Evolutionary conservation across 2,329 filamentous ascomycete genomes (phyloP).

Genomic region (Dactylonectria macrodidyma): DNA sequence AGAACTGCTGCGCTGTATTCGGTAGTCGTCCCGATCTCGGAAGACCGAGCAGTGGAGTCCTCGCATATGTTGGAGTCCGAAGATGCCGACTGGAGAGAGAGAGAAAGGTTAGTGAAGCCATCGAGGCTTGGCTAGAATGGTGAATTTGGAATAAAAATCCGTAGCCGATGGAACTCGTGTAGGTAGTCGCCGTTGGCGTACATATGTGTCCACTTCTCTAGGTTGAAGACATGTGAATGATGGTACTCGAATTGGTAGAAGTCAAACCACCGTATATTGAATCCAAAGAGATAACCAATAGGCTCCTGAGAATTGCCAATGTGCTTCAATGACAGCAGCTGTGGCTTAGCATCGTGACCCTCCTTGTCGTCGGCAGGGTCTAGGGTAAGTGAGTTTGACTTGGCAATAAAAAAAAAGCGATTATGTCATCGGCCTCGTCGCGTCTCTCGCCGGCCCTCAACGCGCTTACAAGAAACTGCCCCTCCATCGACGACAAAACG

Average conservation of each 20-base stretch:
- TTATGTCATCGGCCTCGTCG: slow-evolving; percentile 45
- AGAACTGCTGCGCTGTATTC: not conserved
- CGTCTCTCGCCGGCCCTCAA: slow-evolving; percentile 37
- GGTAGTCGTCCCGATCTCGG: slow-evolving; percentile 17
- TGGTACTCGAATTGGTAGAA: not conserved
- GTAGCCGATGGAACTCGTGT: not conserved
- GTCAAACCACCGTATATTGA: not conserved
- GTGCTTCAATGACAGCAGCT: not conserved
- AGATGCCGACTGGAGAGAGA: slow-evolving; percentile 13
- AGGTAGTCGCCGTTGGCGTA: not conserved
- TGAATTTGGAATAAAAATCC: not conserved
- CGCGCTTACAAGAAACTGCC: slow-evolving; percentile 37
- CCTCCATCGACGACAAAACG: slow-evolving; percentile 22
- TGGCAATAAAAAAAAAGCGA: slow-evolving; percentile 4
- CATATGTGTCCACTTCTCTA: not conserved
- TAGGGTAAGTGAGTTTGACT: not conserved
- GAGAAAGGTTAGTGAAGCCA: not conserved
- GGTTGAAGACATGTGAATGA: not conserved
- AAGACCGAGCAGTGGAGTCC: slow-evolving; percentile 27
- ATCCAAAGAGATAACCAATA: not conserved
- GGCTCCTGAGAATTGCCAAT: not conserved
- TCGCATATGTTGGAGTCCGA: slow-evolving; percentile 19
- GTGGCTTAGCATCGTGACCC: not conserved
- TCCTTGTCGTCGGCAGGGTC: not conserved
- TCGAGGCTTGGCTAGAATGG: not conserved